A percentile compares a stretch with the other conserved stretches of the same genome.
phyloP scores from a whole-genome alignment of 83 land plant species.

The Picea abies region DNA sequence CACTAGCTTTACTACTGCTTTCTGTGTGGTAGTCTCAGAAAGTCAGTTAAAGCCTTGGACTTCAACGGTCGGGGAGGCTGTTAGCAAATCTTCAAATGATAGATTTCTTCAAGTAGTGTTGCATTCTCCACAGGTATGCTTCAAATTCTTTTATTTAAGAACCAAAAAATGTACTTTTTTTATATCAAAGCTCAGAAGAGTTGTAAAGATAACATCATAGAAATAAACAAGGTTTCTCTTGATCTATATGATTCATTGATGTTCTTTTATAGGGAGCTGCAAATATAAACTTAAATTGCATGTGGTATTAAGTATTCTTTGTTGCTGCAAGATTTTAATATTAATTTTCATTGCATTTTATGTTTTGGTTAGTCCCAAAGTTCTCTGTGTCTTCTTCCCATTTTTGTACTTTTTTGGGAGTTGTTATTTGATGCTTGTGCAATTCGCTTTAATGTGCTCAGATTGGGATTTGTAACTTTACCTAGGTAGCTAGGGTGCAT shows the following conservation, averaged over 20 bases:
- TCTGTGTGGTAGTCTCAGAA: not conserved
- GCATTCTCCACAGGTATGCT: conserved; percentile 57
- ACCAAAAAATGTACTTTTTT: not conserved
- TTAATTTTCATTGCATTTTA: too few relatives aligned
- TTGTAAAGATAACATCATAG: not conserved
- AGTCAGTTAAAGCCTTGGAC: conserved; percentile 14
- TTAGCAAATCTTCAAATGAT: conserved; percentile 11
- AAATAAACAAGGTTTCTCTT: not conserved
- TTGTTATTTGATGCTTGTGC: too few relatives aligned
- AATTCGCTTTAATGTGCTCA: too few relatives aligned
- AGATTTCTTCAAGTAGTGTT: conserved; percentile 63
- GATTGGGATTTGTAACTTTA: too few relatives aligned
- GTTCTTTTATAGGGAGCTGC: not conserved
- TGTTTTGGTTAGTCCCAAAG: too few relatives aligned
- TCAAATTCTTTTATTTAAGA: not conserved
- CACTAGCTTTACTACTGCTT: not conserved
- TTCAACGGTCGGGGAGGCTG: conserved; percentile 22
- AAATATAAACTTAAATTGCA: not conserved
- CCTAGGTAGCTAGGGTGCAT: too few relatives aligned
- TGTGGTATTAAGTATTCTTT: not conserved
- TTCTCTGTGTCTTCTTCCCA: too few relatives aligned
- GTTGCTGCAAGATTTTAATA: too few relatives aligned
- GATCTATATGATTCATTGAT: not conserved
- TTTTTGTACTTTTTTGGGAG: too few relatives aligned
- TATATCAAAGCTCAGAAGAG: not conserved